These are phyloP conservation scores for Chrysosporium keratinophilum DNA, from an alignment of 2,329 filamentous ascomycete genomes.

Conservation along the genomic window DNA sequence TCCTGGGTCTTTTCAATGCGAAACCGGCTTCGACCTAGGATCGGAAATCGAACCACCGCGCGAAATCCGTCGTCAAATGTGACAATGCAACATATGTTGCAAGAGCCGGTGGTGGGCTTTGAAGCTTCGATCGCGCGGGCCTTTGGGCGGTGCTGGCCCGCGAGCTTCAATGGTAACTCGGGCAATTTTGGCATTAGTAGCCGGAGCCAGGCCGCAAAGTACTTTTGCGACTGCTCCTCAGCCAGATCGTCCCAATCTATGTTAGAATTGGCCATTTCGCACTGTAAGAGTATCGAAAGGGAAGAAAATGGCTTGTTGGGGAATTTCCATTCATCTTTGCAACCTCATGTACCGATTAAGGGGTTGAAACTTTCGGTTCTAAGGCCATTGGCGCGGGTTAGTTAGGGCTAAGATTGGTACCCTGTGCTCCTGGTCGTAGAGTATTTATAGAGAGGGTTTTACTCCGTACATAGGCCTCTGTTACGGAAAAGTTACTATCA, in stretches of 20 bases:
- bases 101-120: constrained; percentile 16
- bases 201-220: constrained; percentile 9
- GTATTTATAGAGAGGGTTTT: too few species aligned
- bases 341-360: too few species aligned
- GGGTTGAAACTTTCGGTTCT: too few species aligned
- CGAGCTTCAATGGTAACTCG: constrained; percentile 8
- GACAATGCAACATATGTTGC: constrained; percentile 17
- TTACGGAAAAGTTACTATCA: too few species aligned
- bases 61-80: constrained; percentile 14
- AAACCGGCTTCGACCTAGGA: constrained; percentile 6
- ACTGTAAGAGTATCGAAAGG: too few species aligned
- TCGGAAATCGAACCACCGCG: constrained; percentile 9
- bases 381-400: too few species aligned
- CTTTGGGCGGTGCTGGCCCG: constrained; percentile 4
- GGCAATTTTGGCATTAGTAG: constrained; percentile 9
- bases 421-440: too few species aligned
- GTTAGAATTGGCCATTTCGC: too few species aligned
- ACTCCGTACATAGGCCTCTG: too few species aligned
- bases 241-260: constrained; percentile 14
- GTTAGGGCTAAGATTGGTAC: too few species aligned
- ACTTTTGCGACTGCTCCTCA: constrained; percentile 6
- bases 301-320: too few species aligned
- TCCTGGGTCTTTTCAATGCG: constrained; percentile 2
- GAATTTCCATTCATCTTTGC: too few species aligned
- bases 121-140: constrained; percentile 15